Base-by-base conservation (phyloP, 192 early-diverging fungal genomes). In the Ramicandelaber brevisporus region DNA sequence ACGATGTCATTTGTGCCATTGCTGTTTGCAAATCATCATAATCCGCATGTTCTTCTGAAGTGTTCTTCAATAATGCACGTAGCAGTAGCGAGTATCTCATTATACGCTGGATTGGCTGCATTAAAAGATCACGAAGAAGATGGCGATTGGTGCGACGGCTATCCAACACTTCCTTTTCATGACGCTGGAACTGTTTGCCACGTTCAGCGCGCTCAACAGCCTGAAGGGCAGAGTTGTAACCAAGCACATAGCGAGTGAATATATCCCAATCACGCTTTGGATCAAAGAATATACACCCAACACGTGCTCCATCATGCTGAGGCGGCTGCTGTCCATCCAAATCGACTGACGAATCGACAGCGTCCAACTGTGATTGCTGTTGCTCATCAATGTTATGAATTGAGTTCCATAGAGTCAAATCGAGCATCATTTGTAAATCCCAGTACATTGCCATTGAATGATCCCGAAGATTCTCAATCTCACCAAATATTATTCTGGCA, bases 91-190 rank as follows among this genome's bases (percentile, higher is more conserved):
- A 49, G 40, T 55, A 55, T 26, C 53, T 33, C 9, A 47, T 55
- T 14, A 55, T 49, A 17, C 53, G 53, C 43, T 55, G 53, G 12
- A 55, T 49, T 2, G 53, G 53, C 11, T 49, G 37, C 53, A 55
- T 55, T 19, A 55, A 32, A 12, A 55, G 34, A 20, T 55, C 53
- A 21, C 46, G 48, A 11, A 55, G 46, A 26, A 47, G 49, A 36
- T 55, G 53, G 14, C 53, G 46, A 36, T 46, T 55, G 2, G 53
- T 55, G 39, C 47, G 53, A 31, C 49, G 48, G 19, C 49, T 46
- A 1, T 39, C 21, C 53, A 55, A 46, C 29, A 46, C 48, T 20
- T 55, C 53, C 21, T 55, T 47, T 16, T 55, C 46, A 29, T 55
- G 49, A 9, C 47, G 46, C 40, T 40, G 14, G 14, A 40, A 55